Base-by-base conservation (phyloP, 331 rosid species). In the Quercus phellos region DNA sequence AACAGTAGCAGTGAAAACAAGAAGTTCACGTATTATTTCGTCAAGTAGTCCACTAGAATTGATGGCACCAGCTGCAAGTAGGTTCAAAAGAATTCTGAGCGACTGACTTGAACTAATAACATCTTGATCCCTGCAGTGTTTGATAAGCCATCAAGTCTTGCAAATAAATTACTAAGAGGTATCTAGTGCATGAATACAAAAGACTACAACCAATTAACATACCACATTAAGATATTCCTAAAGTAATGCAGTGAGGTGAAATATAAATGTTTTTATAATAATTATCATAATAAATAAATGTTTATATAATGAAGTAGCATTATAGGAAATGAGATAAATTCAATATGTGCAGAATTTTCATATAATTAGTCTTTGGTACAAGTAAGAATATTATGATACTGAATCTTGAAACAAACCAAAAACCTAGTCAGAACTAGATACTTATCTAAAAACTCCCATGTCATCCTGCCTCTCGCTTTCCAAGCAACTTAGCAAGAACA, bases 51-150 rank as follows among this genome's bases (percentile, higher is more conserved):
- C 90, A 77, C 80, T 83, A 73, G 96, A 88, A 84, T 75, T 78
- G 77, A 95, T 79, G 69, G 88, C 93, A 59, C 91, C 90, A 27
- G 96, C 90, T 32, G 94, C 96, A 69, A 88, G 91, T 78, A 95
- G 85, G 69, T 95, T 95, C 70, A 90, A 92, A 76, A 95, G 94
- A 79, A 95, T 91, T 85, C 91, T 86, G 70, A 92, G 72, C 21
- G 98, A 89, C 79, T 87, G 92, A 82, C 85, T 86, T 66, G 93
- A 85, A 80, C 70, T 74, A 80, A 78, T 81, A 77, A 90, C 77
- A 77, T 80, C 89, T 79, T 87, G 90, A 71, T 86, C 96, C 74
- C 99, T 92, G 93, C 42, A 80, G 76, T 66, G 53, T 80, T 68
- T 58, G 43, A 70, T 68, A 83, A 74, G n/a, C 76, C 51, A 29